Evolutionary conservation across 2,329 filamentous ascomycete genomes (phyloP).

Genomic region (Arthrobotrys musiformis): DNA sequence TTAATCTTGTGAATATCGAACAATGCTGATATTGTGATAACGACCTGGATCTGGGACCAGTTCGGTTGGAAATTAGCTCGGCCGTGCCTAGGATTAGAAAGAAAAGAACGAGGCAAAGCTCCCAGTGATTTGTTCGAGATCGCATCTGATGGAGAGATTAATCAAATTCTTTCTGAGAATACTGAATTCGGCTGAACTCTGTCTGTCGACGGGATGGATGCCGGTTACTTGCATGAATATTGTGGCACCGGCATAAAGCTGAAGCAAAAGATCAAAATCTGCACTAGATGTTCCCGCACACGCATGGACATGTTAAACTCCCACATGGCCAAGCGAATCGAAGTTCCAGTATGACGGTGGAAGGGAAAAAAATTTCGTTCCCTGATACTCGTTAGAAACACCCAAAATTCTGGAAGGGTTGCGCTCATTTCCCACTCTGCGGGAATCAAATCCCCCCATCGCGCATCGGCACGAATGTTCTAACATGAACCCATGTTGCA

Average conservation of each 20-base stretch:
- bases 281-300: conserved; percentile 1
- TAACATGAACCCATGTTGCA: conserved; percentile 5
- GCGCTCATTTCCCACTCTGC: conserved; percentile 36
- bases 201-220: background rate
- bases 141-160: background rate
- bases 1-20: background rate
- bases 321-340: conserved; percentile 41
- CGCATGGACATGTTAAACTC: conserved; percentile 33
- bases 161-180: background rate
- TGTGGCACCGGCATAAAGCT: conserved; percentile 25
- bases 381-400: conserved; percentile 16
- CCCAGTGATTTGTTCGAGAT: no score
- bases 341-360: background rate
- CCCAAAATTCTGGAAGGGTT: conserved; percentile 51
- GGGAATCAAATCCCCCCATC: conserved; percentile 18
- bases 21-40: background rate
- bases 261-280: conserved; percentile 4
- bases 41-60: background rate
- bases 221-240: conserved; percentile 20
- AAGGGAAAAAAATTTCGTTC: background rate
- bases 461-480: conserved; percentile 25
- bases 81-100: background rate
- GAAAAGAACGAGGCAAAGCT: no score
- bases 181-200: no score
- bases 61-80: background rate